Evolutionary conservation across 2,329 filamentous ascomycete genomes (phyloP).

Genomic region (Esteya vermicola): DNA sequence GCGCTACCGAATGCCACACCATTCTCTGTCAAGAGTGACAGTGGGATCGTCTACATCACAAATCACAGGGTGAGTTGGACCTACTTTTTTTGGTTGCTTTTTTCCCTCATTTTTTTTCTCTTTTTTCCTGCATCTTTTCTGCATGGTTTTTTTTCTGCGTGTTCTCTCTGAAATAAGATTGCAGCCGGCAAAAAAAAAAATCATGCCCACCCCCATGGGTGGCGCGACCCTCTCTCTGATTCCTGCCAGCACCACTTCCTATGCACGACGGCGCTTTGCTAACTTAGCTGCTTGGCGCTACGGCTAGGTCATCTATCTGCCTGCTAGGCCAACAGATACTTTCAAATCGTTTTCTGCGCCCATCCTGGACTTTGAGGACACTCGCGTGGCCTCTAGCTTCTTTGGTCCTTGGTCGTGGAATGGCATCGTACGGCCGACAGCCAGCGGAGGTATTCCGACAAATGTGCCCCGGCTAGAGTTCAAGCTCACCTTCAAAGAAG

Average conservation of each 20-base stretch:
- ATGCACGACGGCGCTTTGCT: too few species aligned
- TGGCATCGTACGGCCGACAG: constrained; percentile 63
- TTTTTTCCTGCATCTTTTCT: too few species aligned
- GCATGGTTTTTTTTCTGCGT: too few species aligned
- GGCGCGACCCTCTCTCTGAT: too few species aligned
- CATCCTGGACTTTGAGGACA: constrained; percentile 76
- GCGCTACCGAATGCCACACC: constrained; percentile 48
- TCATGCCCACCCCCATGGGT: too few species aligned
- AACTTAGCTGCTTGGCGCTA: not conserved
- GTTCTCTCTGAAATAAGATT: too few species aligned
- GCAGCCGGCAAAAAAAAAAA: too few species aligned
- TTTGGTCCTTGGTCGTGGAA: constrained; percentile 90
- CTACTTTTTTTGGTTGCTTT: not conserved
- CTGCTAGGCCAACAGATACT: constrained; percentile 49
- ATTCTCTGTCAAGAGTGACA: constrained; percentile 58
- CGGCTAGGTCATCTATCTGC: constrained; percentile 71
- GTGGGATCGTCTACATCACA: constrained; percentile 66
- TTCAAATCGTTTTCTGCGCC: constrained; percentile 84
- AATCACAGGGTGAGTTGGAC: constrained; percentile 59
- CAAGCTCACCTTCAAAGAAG: constrained; percentile 83
- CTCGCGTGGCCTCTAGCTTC: constrained; percentile 74
- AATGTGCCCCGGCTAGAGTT: constrained; percentile 61
- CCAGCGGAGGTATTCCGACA: constrained; percentile 68
- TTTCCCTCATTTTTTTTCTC: too few species aligned
- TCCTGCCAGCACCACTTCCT: too few species aligned